These are phyloP conservation scores for Tirmania nivea DNA, from an alignment of 495 filamentous ascomycete species.

Conservation along the genomic window DNA sequence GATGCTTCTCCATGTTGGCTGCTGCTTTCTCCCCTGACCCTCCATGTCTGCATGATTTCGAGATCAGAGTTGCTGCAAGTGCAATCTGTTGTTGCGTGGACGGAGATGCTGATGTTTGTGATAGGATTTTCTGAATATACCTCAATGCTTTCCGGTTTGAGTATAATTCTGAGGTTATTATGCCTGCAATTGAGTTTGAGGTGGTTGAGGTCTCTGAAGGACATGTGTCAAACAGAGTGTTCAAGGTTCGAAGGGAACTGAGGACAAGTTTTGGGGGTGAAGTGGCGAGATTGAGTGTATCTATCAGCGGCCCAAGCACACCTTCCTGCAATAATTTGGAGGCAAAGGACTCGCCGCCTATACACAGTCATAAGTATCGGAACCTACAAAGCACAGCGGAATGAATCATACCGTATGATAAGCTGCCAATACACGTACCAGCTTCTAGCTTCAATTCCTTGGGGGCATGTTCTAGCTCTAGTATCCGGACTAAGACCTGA, in stretches of 20 bases:
- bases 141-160: conserved; percentile 7
- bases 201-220: conserved; percentile 23
- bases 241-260: conserved; percentile 52
- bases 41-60: conserved; percentile 23
- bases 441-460: conserved; percentile 54
- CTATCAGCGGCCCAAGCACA: conserved; percentile 43
- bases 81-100: conserved; percentile 44
- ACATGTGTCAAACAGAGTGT: conserved; percentile 43
- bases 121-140: conserved; percentile 39
- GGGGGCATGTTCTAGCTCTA: conserved; percentile 30
- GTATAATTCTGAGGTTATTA: conserved; percentile 6
- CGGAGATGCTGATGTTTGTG: conserved; percentile 29
- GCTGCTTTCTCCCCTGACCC: conserved; percentile 25
- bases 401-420: conserved; percentile 50
- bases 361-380: conserved; percentile 5
- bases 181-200: conserved; percentile 7
- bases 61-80: conserved; percentile 44
- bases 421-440: conserved; percentile 55
- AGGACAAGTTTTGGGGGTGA: conserved; percentile 43
- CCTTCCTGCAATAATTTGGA: conserved; percentile 44
- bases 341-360: conserved; percentile 66
- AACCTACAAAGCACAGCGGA: not conserved
- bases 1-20: conserved; percentile 39
- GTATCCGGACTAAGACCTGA: conserved; percentile 39
- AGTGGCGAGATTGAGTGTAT: conserved; percentile 40